Base-by-base conservation (phyloP, 352 stramenopile species). In the Aphanomyces stellatus region DNA sequence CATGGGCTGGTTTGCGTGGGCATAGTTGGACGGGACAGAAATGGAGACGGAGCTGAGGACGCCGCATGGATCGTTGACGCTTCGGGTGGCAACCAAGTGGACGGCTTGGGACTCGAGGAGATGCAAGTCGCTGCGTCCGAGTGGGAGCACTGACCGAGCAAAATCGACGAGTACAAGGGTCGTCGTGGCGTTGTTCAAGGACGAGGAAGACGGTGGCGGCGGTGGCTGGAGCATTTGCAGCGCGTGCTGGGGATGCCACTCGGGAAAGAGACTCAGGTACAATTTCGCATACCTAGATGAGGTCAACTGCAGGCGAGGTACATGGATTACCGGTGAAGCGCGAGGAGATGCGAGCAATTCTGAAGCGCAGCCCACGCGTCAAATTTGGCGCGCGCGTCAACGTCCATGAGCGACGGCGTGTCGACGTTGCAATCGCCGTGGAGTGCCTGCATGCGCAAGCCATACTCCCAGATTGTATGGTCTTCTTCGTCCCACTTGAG, bases 201-300 rank as follows among this genome's bases (percentile, higher is more conserved):
- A n/a, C 4, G 37, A 33, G 7, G 60, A 35, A 10, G 4, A n/a
- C 19, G 25, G 40, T 57, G 40, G 27, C 41, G 43, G 34, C 19
- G 46, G 17, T 1, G 46, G 46, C 24, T 22, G 46, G 10, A 65
- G 35, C 10, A 51, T 59, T 19, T 67, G 31, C 7, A 67, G 30
- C 7, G 60, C 60, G 15, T 67, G 15, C 5, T 40, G n/a, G 0
- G 60, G 60, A 17, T 89, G 82, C 82, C 80, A 89, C 25, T 79
- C 71, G 2, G 81, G 81, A 33, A 93, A 91, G 1, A 92, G 55
- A 2, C 82, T 76, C 51, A 93, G 81, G 43, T 91, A 57, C 24
- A 93, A 55, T 55, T 95, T 95, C 24, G 92, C 69, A 72, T 91
- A 93, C 51, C 87, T 88, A 35, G 13, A 57, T n/a, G 17, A 57